Evolutionary conservation across 257 asterid genomes (phyloP), one percentile per base, ranked within the genome.

Genomic region (Solanum corneliomulleri): DNA sequence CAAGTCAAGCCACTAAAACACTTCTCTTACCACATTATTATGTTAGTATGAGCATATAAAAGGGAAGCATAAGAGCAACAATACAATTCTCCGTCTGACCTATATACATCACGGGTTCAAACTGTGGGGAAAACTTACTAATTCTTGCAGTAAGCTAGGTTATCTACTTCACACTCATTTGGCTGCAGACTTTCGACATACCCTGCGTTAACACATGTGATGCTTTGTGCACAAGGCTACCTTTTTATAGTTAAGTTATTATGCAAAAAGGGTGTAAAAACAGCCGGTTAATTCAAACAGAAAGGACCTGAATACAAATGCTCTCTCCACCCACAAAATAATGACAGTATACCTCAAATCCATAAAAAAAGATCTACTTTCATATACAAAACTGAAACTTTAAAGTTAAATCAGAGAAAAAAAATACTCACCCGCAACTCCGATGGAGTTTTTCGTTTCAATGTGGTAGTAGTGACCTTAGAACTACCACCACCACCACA

Each of bases 371-470:
- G 2, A n/a, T 7, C 35, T n/a, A 42, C 39, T 77, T 77, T 42
- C 39, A 42, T 42, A 13, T 42, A 2, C 44, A 31, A 29, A 39
- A 29, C 29, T 37, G 7, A 69, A 84, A n/a, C 7, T n/a, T 44
- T 4, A 11, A 11, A 74, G 47, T 7, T 12, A 74, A 21, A 85
- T 66, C 44, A 13, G 39, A 44, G 44, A 85, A 88, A 72, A 62
- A 44, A 62, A 64, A 18, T 45, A 90, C 14, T 85, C 91, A 96
- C 99, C 93, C 95, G 92, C 31, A 96, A 88, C 90, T 96, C 96
- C 11, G 98, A 92, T 1, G 98, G 99, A 42, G 98, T 96, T 92
- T 96, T 95, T 86, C 98, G 91, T 89, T 95, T 96, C 93, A 91
- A 69, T 56, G 87, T 62, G 83, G 92, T 37, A 33, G 92, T 42